Percentiles rank a stretch among this genome's conserved stretches.
Evolutionary conservation across 306 rosid species (phyloP).

Genomic region (Gleditsia sinensis): DNA sequence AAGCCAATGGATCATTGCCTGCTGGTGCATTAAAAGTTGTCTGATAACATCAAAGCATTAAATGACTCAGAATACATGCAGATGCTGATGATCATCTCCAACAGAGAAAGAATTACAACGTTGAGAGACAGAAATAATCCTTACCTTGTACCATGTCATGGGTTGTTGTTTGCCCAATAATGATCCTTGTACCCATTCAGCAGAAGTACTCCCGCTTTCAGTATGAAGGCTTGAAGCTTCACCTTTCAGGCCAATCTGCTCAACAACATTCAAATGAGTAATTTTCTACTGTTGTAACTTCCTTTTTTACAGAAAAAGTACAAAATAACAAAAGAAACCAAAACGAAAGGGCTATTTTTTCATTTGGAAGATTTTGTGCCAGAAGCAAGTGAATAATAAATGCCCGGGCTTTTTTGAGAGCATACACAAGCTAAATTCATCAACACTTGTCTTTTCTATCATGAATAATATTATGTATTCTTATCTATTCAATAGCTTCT

Average conservation of each 20-base stretch:
- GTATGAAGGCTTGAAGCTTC: conserved; percentile 74
- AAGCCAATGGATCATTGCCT: conserved; percentile 79
- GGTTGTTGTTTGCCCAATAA: conserved; percentile 51
- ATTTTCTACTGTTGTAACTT: conserved; percentile 2
- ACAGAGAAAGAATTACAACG: not conserved
- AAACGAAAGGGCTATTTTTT: conserved; percentile 31
- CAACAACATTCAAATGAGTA: conserved; percentile 32
- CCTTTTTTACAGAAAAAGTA: not conserved
- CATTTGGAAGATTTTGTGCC: not conserved
- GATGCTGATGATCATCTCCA: conserved; percentile 1
- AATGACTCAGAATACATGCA: conserved; percentile 7
- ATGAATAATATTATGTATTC: not conserved
- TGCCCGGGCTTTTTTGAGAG: not conserved
- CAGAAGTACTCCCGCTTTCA: conserved; percentile 47
- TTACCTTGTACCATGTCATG: conserved; percentile 84
- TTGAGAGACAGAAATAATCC: not conserved
- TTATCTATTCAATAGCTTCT: not conserved
- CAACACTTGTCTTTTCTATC: conserved; percentile 1
- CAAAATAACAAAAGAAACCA: not conserved
- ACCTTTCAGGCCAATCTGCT: conserved; percentile 84
- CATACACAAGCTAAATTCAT: not conserved
- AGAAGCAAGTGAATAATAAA: not conserved
- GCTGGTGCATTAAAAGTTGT: conserved; percentile 59
- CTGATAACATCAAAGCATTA: conserved; percentile 41
- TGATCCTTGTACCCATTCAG: conserved; percentile 59